Evolutionary conservation across 768 basidiomycete species (phyloP).

Genomic region (Kwoniella sp.): DNA sequence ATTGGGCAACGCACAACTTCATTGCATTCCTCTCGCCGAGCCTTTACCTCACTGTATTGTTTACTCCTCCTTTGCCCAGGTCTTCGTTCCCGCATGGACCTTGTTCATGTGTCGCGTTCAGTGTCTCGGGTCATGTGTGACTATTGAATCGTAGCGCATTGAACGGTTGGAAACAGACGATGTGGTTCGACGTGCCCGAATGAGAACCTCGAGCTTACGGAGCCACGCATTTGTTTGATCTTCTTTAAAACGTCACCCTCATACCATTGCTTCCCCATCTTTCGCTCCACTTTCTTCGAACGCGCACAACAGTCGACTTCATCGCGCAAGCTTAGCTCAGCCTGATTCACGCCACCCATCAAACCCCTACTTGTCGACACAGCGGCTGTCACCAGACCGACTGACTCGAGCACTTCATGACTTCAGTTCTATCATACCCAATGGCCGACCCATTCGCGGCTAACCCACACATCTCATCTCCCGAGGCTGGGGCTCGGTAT

Average conservation of each 20-base stretch:
- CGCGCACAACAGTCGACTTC: not conserved
- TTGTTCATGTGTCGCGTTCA: constrained; percentile 1
- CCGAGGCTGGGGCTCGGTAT: constrained; percentile 20
- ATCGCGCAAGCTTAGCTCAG: not conserved
- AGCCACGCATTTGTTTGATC: not conserved
- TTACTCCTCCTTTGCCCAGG: not conserved
- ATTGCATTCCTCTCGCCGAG: not conserved
- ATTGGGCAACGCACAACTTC: not conserved
- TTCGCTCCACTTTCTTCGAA: not conserved
- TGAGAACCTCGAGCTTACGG: not conserved
- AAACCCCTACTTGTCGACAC: not conserved
- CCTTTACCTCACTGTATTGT: not conserved
- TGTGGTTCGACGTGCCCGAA: not conserved
- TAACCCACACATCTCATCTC: constrained; percentile 5
- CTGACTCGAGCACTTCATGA: constrained; percentile 34
- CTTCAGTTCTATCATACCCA: constrained; percentile 42
- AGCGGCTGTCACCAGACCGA: constrained; percentile 2
- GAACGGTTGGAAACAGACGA: not conserved
- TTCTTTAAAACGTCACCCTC: not conserved
- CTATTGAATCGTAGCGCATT: constrained; percentile 1
- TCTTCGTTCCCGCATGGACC: not conserved
- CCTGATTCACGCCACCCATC: not conserved
- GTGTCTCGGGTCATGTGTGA: constrained; percentile 3
- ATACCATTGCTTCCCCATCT: not conserved
- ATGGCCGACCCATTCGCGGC: constrained; percentile 51